Conservation (phyloP, 2,329 filamentous ascomycete genomes). For the Pseudocercospora fijiensis region DNA sequence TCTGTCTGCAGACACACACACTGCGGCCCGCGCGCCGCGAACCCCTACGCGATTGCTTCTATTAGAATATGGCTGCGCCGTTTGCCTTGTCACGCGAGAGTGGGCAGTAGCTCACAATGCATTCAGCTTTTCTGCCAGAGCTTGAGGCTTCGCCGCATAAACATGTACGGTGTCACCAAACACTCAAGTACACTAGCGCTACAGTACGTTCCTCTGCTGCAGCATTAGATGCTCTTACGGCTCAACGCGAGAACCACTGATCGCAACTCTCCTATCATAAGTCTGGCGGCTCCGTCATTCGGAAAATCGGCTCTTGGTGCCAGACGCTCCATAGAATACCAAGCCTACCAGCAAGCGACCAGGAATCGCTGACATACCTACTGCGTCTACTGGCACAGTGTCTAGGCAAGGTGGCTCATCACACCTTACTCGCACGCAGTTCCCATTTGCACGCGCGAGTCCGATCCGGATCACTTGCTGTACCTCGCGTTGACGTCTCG, state of each 20-base stretch:
- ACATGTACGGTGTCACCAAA: too few relatives aligned
- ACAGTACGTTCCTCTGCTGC: neutral
- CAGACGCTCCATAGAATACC: neutral
- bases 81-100: neutral
- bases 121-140: neutral
- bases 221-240: neutral
- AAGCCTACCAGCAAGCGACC: neutral
- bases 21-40: neutral
- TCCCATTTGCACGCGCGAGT: neutral
- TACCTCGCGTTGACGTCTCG: neutral
- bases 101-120: neutral
- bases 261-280: too few relatives aligned
- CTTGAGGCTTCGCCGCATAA: neutral
- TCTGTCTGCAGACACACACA: neutral
- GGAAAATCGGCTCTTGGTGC: neutral
- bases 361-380: too few relatives aligned
- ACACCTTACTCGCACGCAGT: neutral
- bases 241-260: neutral
- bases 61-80: neutral
- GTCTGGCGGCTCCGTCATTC: neutral
- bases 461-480: neutral
- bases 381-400: neutral
- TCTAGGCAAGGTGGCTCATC: neutral
- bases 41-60: neutral
- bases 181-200: too few relatives aligned